Evolutionary conservation across 345 rosid species (phyloP).

Genomic region (Lumnitzera littorea): DNA sequence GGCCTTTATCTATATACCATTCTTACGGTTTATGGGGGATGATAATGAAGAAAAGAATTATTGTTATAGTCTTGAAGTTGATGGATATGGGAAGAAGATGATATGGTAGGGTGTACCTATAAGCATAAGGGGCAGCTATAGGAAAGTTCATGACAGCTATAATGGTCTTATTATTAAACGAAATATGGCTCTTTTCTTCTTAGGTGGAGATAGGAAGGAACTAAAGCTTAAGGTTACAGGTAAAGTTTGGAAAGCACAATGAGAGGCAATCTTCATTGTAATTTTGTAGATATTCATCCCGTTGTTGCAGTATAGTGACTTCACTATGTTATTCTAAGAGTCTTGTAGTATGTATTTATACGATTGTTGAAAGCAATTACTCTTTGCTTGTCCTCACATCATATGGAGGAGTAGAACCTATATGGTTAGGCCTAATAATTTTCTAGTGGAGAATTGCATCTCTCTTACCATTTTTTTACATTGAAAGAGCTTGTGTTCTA

Average conservation of each 20-base stretch:
- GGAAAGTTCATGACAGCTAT: slow-evolving; percentile 82
- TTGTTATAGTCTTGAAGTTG: slow-evolving; percentile 80
- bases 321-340: not conserved
- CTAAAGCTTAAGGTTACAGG: slow-evolving; percentile 81
- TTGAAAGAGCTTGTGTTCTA: too few species aligned
- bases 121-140: slow-evolving; percentile 82
- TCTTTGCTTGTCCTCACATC: too few species aligned
- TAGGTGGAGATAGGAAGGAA: slow-evolving; percentile 73
- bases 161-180: slow-evolving; percentile 78
- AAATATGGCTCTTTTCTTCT: slow-evolving; percentile 81
- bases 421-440: too few species aligned
- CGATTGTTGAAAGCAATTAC: too few species aligned
- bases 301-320: not conserved
- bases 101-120: slow-evolving; percentile 85
- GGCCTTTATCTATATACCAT: slow-evolving; percentile 89
- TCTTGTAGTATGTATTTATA: too few species aligned
- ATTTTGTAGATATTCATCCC: not conserved
- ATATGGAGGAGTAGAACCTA: too few species aligned
- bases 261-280: slow-evolving; percentile 3
- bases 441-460: too few species aligned
- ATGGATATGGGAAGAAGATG: slow-evolving; percentile 63
- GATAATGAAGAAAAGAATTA: slow-evolving; percentile 79
- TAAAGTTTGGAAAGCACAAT: slow-evolving; percentile 83
- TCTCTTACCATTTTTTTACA: too few species aligned
- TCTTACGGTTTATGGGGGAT: slow-evolving; percentile 87